These are phyloP conservation scores for Claviceps sp. DNA, from an alignment of 2,329 filamentous ascomycete genomes.

Conservation along the genomic window DNA sequence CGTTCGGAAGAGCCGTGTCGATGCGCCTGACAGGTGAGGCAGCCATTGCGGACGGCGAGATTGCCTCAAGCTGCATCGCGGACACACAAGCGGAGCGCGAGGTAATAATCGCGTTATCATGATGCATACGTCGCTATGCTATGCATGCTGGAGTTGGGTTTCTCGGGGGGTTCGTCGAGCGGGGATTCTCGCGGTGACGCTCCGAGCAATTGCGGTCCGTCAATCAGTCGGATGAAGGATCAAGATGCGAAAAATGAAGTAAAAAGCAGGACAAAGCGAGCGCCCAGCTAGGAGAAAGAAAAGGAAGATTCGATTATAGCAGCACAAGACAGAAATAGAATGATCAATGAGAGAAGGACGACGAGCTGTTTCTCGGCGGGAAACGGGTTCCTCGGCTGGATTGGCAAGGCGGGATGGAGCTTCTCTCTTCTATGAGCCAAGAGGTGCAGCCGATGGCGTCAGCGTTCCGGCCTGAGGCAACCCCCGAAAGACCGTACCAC, in stretches of 20 bases:
- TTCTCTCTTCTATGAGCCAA: conserved; percentile 1
- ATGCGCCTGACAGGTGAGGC: conserved; percentile 13
- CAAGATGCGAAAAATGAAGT: too few relatives aligned
- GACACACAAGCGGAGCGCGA: conserved; percentile 19
- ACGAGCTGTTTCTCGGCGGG: background rate
- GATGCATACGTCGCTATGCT: conserved; percentile 4
- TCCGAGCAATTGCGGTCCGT: background rate
- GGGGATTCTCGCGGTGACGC: background rate
- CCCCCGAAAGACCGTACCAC: too few relatives aligned
- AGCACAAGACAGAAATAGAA: too few relatives aligned
- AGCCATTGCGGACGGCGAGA: conserved; percentile 17
- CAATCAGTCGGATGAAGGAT: too few relatives aligned
- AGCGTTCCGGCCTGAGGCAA: conserved; percentile 4
- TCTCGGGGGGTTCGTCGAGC: background rate
- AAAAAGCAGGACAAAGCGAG: too few relatives aligned
- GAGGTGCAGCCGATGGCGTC: conserved; percentile 5
- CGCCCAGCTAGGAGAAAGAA: too few relatives aligned
- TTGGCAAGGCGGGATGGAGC: too few relatives aligned
- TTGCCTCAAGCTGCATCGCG: conserved; percentile 16
- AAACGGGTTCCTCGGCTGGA: too few relatives aligned
- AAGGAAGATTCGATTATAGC: too few relatives aligned
- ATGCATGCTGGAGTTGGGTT: background rate
- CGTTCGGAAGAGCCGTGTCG: conserved; percentile 19
- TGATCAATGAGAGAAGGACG: too few relatives aligned
- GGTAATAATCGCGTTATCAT: conserved; percentile 25